Percentiles rank a stretch among this genome's conserved stretches.
Evolutionary conservation across 768 basidiomycete genomes (phyloP).

Genomic region (Terana coerulea): DNA sequence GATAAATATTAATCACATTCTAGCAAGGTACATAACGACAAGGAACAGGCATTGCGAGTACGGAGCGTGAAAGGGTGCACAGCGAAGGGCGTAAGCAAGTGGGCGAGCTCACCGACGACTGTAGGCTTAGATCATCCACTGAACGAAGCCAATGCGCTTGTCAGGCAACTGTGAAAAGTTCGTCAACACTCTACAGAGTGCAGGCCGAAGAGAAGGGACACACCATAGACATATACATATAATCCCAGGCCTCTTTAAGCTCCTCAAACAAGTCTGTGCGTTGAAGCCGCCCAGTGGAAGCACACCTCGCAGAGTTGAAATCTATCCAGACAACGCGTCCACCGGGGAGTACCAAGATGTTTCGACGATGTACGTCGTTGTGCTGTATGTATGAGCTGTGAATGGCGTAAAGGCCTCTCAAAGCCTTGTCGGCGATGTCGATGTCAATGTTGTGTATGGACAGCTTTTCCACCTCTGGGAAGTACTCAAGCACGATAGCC

Average conservation of each 20-base stretch:
- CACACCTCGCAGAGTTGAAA: background rate
- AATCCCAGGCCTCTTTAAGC: background rate
- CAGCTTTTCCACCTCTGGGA: background rate
- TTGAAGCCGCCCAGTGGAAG: too few species aligned
- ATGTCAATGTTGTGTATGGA: background rate
- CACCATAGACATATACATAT: background rate
- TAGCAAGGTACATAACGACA: too few species aligned
- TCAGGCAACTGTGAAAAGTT: background rate
- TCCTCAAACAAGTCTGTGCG: background rate
- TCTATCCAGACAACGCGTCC: conserved; percentile 2
- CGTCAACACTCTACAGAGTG: background rate
- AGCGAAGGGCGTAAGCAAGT: too few species aligned
- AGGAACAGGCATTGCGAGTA: too few species aligned
- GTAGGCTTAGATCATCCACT: background rate
- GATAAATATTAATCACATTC: background rate
- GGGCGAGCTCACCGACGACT: too few species aligned
- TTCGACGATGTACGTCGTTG: background rate
- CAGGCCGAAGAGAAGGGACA: background rate
- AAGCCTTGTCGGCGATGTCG: background rate
- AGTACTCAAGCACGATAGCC: conserved; percentile 8
- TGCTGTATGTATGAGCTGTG: background rate
- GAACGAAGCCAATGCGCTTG: background rate
- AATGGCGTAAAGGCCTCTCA: background rate
- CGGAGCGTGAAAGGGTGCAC: too few species aligned
- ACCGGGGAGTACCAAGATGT: background rate